A percentile compares a stretch with the other conserved stretches of the same genome.
Evolutionary conservation across 2,329 filamentous ascomycete genomes (phyloP).

Genomic region (Epichloe elymi): DNA sequence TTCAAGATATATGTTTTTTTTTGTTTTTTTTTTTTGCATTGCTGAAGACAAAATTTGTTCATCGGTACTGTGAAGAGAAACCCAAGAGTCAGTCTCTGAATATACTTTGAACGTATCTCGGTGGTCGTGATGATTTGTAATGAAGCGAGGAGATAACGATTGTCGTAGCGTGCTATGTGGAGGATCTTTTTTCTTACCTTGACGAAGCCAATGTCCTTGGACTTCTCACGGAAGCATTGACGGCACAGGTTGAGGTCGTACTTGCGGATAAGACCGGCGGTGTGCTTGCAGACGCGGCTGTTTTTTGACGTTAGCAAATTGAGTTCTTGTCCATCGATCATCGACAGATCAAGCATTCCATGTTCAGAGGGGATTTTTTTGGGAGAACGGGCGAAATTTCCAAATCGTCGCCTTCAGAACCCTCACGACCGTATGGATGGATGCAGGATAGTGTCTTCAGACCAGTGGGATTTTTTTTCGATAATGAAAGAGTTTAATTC

Average conservation of each 20-base stretch:
- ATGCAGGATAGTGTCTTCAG: background rate
- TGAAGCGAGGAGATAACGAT: background rate
- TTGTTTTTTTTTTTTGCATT: slow-evolving; percentile 6
- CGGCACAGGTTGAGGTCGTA: slow-evolving; percentile 88
- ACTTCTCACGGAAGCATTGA: slow-evolving; percentile 68
- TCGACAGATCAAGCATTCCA: background rate
- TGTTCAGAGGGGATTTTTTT: background rate
- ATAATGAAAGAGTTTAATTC: slow-evolving; percentile 18
- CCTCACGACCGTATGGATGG: background rate
- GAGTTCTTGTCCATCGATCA: background rate
- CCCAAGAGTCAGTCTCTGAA: too few species aligned
- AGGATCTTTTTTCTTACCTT: slow-evolving; percentile 35
- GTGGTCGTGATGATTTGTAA: too few species aligned
- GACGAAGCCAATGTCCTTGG: slow-evolving; percentile 59
- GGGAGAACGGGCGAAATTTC: background rate
- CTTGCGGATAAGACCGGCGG: slow-evolving; percentile 98
- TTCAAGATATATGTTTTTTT: background rate
- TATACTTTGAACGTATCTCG: too few species aligned
- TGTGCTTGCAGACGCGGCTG: slow-evolving; percentile 72
- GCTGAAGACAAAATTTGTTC: slow-evolving; percentile 15
- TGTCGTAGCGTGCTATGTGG: background rate
- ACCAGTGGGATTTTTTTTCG: background rate
- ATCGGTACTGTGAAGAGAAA: slow-evolving; percentile 8
- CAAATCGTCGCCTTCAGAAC: background rate
- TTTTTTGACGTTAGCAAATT: background rate